A percentile compares a stretch with the other conserved stretches of the same genome.
phyloP scores from a whole-genome alignment of 371 early-diverging fungal genomes.

The Haplosporangium sp. region DNA sequence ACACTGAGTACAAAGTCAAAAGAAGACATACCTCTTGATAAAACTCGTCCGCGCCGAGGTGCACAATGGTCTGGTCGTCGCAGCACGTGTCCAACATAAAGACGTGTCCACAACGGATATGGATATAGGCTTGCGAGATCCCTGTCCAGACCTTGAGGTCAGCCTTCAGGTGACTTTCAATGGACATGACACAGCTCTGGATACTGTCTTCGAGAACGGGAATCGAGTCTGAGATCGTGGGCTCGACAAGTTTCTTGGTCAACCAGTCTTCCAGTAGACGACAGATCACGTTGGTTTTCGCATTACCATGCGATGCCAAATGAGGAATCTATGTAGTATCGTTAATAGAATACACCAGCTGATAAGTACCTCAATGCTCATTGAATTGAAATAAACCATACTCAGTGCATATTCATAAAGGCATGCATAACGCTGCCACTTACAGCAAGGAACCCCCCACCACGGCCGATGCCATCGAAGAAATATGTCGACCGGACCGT shows the following conservation, averaged over 20 bases:
- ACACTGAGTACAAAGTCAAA: neutral
- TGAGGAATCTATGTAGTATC: constrained; percentile 35
- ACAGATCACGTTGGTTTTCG: constrained; percentile 45
- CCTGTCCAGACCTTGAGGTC: constrained; percentile 46
- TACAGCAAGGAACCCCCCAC: constrained; percentile 53
- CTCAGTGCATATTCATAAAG: neutral
- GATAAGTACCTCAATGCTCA: too few relatives aligned
- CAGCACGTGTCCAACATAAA: constrained; percentile 51
- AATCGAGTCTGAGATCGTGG: constrained; percentile 48
- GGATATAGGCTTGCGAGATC: constrained; percentile 44
- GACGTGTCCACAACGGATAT: constrained; percentile 49
- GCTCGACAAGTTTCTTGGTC: constrained; percentile 49
- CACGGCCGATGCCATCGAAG: constrained; percentile 52
- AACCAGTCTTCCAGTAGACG: constrained; percentile 40
- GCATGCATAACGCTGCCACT: neutral
- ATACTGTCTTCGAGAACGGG: constrained; percentile 48
- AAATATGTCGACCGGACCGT: constrained; percentile 49
- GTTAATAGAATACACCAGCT: too few relatives aligned
- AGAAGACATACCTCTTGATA: constrained; percentile 33
- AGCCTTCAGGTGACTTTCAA: constrained; percentile 28
- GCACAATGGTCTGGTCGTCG: constrained; percentile 47
- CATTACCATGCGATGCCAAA: constrained; percentile 50
- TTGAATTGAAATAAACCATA: too few relatives aligned
- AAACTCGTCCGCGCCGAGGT: constrained; percentile 49
- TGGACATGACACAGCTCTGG: constrained; percentile 39